Percentiles rank a stretch among this genome's conserved stretches.
Conservation (phyloP, 352 stramenopile genomes). For the Pythium sp. region DNA sequence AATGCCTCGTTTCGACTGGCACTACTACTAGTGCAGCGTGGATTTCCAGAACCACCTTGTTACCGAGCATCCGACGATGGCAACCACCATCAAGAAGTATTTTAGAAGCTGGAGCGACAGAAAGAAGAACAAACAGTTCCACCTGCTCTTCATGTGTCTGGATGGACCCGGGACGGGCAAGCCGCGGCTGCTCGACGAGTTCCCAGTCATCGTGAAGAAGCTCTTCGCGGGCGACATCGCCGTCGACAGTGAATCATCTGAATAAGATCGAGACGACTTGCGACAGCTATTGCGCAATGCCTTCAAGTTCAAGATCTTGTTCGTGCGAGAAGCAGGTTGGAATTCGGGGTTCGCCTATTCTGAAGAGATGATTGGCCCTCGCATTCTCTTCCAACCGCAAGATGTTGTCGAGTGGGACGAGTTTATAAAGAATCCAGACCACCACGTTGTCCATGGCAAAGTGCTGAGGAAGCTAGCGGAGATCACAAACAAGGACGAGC, state of each 20-base stretch:
- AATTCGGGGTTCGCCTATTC: no score
- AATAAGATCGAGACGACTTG: neutral
- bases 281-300: neutral
- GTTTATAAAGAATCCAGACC: no score
- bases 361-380: no score
- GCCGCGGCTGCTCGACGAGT: neutral
- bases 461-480: no score
- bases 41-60: neutral
- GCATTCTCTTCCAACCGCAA: no score
- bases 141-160: neutral
- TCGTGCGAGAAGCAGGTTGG: neutral
- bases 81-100: neutral
- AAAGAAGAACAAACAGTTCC: neutral
- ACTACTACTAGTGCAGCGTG: neutral
- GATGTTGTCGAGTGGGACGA: no score
- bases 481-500: no score
- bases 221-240: neutral
- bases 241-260: neutral
- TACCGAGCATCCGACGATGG: neutral
- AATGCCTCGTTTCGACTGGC: no score
- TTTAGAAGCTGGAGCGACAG: neutral
- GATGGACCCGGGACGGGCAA: neutral
- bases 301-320: neutral
- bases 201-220: neutral
- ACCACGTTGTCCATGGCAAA: no score